Base-by-base conservation (phyloP, 768 basidiomycete species). In the Imleria badia region DNA sequence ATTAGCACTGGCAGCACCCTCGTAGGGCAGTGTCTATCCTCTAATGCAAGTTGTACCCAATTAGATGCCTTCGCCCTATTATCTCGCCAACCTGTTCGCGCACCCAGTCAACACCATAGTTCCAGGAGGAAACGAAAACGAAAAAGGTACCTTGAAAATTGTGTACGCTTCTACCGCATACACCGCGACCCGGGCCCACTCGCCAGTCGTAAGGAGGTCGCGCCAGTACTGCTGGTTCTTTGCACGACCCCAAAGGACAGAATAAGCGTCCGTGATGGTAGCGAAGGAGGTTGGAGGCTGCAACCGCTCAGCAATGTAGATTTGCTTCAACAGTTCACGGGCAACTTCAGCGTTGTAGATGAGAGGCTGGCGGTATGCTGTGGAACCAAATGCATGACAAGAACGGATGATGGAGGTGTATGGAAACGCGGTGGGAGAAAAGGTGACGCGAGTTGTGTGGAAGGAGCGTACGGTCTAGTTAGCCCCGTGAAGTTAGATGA, bases 111-210 rank as follows among this genome's bases (percentile, higher is more conserved):
- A 17, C 30, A 59, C 26, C 26, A 13, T 55, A 45, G 6, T 35
- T 13, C 12, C 36, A n/a, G 43, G 13, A 26, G 34, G 8, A 49
- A 41, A 40, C 15, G 36, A 36, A 23, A 22, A 43, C 14, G 15
- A 33, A 17, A n/a, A 12, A 7, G 23, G 29, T 57, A 87, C 89
- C 78, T 90, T 90, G 80, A 89, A 96, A 63, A 96, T 87, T 15
- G 87, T 86, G 67, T 94, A 96, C 31, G 91, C 93, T 74, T 96
- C 91, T 22, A 92, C 66, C 10, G 82, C 91, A 66, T 93, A 91
- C 17, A 92, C 69, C 11, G 84, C 84, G 23, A 92, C 76, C 61
- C 80, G 79, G 7, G 78, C 78, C 72, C 84, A 81, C 62, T 91
- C 84, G 8, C 91, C 91, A 45, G 75, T 84, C 62, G 75, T 69